phyloP scores from a whole-genome alignment of 208 protist species.

The Acanthamoeba divionensis region DNA sequence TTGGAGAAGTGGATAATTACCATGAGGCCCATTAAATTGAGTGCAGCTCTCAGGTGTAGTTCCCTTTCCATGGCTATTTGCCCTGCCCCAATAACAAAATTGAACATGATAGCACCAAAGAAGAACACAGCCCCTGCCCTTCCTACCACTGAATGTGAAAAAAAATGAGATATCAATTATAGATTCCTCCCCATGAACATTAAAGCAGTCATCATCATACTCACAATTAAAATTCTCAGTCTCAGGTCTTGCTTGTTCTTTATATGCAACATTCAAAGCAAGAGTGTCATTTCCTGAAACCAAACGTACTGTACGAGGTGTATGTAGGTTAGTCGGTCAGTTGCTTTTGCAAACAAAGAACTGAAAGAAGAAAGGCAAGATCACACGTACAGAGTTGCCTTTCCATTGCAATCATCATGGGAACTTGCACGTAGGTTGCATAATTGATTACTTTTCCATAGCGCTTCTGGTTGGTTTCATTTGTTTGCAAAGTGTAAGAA shows the following conservation, averaged over 20 bases:
- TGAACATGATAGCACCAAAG: constrained; percentile 71
- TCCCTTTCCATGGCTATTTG: constrained; percentile 67
- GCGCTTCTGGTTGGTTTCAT: not conserved
- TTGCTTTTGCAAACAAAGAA: not conserved
- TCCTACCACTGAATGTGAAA: not conserved
- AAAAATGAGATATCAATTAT: no score
- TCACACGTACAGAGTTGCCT: not conserved
- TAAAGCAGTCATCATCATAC: no score
- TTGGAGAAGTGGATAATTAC: not conserved
- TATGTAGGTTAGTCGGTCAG: not conserved
- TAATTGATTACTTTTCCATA: not conserved
- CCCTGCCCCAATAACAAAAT: constrained; percentile 63
- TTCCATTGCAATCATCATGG: constrained; percentile 24
- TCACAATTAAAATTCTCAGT: not conserved
- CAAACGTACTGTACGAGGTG: not conserved
- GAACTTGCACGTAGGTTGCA: constrained; percentile 3
- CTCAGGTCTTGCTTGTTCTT: constrained; percentile 25
- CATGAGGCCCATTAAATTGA: constrained; percentile 73
- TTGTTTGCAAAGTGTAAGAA: not conserved
- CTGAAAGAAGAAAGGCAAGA: not conserved
- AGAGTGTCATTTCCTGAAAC: constrained; percentile 28
- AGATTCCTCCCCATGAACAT: no score
- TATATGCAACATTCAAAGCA: not conserved
- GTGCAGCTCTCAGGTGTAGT: constrained; percentile 62
- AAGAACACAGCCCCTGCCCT: constrained; percentile 58